Evolutionary conservation across 164 flowering plant genomes (phyloP).

Genomic region (Litsea cubeba): DNA sequence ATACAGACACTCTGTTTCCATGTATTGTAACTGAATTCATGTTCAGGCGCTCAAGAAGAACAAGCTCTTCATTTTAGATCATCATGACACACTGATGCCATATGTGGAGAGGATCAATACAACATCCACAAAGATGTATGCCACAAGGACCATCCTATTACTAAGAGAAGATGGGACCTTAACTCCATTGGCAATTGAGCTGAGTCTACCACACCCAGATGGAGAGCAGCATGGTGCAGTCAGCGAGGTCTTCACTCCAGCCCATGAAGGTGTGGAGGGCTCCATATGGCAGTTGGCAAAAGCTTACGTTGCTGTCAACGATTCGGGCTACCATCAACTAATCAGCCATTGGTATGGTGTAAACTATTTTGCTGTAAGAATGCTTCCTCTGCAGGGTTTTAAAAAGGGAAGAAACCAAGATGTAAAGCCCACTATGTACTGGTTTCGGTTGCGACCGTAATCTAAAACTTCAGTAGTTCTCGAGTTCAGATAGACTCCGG

Average conservation of each 20-base stretch:
- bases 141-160: conserved; percentile 66
- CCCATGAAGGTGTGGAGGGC: conserved; percentile 49
- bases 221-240: conserved; percentile 60
- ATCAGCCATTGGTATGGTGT: conserved; percentile 77
- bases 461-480: not conserved
- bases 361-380: no score
- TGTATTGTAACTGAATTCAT: not conserved
- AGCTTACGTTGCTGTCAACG: conserved; percentile 84
- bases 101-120: conserved; percentile 68
- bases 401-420: no score
- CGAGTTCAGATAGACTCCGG: no score
- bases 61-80: conserved; percentile 74
- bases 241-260: conserved; percentile 65
- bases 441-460: no score
- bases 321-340: conserved; percentile 88
- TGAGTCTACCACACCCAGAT: conserved; percentile 76
- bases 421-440: no score
- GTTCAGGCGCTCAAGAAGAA: conserved; percentile 43
- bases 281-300: conserved; percentile 88
- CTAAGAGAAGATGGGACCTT: conserved; percentile 68
- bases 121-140: conserved; percentile 66
- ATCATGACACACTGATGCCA: conserved; percentile 81
- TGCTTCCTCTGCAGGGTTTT: no score
- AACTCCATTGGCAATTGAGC: conserved; percentile 81
- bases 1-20: no score